A percentile compares a stretch with the other conserved stretches of the same genome.
phyloP scores from a whole-genome alignment of 495 filamentous ascomycete species.

The Aspergillus ellipticus region DNA sequence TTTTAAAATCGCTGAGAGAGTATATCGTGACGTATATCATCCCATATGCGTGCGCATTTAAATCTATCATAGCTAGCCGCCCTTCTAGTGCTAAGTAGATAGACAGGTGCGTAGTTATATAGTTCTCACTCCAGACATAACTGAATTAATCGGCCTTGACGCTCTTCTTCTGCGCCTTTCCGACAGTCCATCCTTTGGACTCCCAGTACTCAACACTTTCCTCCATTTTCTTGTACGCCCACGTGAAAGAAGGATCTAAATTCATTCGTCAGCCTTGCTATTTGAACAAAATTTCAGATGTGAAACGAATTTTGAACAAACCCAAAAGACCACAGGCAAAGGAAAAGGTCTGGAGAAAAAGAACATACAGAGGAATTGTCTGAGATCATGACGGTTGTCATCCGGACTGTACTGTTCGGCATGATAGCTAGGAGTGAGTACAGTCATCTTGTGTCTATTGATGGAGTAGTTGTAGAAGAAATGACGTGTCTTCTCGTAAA shows the following conservation, averaged over 20 bases:
- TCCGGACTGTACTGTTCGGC: slow-evolving; percentile 56
- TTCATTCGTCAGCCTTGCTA: not conserved
- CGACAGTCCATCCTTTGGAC: slow-evolving; percentile 34
- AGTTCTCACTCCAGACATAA: too few relatives aligned
- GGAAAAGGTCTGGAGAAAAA: not conserved
- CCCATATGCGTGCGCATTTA: not conserved
- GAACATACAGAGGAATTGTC: slow-evolving; percentile 51
- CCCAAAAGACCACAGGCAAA: too few relatives aligned
- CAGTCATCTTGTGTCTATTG: slow-evolving; percentile 67
- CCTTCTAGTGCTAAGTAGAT: not conserved
- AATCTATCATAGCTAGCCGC: not conserved
- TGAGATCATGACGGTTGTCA: slow-evolving; percentile 66
- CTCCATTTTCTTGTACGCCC: slow-evolving; percentile 43
- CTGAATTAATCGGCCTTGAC: slow-evolving; percentile 33
- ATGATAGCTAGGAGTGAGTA: slow-evolving; percentile 59
- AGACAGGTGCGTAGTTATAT: not conserved
- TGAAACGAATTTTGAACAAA: too few relatives aligned
- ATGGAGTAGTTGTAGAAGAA: slow-evolving; percentile 60
- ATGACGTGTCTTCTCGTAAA: slow-evolving; percentile 58
- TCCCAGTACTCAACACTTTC: slow-evolving; percentile 40
- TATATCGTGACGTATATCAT: not conserved
- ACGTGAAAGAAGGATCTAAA: slow-evolving; percentile 35
- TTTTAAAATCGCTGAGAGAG: not conserved
- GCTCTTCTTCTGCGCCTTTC: slow-evolving; percentile 39
- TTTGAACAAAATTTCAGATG: too few relatives aligned